Evolutionary conservation across 1,284 basidiomycete genomes (phyloP).

Genomic region (Neonothopanus nambi): DNA sequence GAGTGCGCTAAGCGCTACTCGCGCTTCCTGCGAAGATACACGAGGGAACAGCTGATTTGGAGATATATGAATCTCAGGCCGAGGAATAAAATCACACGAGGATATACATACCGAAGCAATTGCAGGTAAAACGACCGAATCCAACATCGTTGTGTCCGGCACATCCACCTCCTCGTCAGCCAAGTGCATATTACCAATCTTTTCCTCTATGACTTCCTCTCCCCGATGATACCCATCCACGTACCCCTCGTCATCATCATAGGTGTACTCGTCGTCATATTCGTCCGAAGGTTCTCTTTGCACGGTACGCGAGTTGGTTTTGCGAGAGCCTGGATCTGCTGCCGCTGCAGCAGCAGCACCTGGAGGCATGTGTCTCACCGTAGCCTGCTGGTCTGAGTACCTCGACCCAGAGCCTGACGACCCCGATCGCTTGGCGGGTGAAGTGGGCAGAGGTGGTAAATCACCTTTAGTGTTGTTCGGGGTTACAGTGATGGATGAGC

Average conservation of each 20-base stretch:
- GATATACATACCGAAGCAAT: conserved; percentile 76
- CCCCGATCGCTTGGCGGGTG: too few species aligned
- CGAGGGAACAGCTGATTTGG: conserved; percentile 76
- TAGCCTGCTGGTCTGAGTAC: conserved; percentile 60
- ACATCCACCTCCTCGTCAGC: conserved; percentile 55
- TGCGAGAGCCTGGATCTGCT: conserved; percentile 17
- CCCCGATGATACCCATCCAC: conserved; percentile 38
- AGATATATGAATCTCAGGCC: conserved; percentile 15
- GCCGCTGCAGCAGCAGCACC: conserved; percentile 21
- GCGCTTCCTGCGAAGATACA: conserved; percentile 85
- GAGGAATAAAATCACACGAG: conserved; percentile 8
- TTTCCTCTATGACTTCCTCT: conserved; percentile 38
- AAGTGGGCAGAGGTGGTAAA: conserved; percentile 62
- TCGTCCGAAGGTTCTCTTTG: conserved; percentile 59
- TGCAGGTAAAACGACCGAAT: conserved; percentile 92
- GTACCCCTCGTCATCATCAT: conserved; percentile 44
- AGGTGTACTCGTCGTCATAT: conserved; percentile 52
- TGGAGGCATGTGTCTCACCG: conserved; percentile 57
- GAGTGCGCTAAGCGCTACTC: conserved; percentile 78
- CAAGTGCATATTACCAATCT: conserved; percentile 44
- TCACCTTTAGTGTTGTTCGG: conserved; percentile 47
- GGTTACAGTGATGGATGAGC: conserved; percentile 40
- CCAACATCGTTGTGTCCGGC: conserved; percentile 86
- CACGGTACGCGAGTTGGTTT: conserved; percentile 23
- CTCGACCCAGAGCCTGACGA: conserved; percentile 31